Percentiles rank a stretch among this genome's conserved stretches.
These are phyloP conservation scores for Ganoderma lingzhi DNA, from an alignment of 1,284 basidiomycete species.

Conservation along the genomic window DNA sequence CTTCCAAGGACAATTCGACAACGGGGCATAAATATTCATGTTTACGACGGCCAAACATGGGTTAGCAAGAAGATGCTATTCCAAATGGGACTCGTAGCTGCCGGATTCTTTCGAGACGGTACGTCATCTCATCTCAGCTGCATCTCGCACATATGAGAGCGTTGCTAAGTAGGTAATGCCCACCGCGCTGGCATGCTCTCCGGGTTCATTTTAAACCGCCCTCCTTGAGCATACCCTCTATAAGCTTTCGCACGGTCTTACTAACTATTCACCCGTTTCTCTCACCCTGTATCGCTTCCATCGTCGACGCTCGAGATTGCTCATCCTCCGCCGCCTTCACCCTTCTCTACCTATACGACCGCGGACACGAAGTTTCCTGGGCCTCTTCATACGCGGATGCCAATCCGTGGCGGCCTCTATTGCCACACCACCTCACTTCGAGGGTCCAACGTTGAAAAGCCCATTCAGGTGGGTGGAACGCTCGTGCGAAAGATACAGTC, in stretches of 20 bases:
- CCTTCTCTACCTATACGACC: background rate
- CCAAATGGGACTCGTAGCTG: background rate
- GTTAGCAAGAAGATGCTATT: background rate
- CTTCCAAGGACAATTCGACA: too few relatives aligned
- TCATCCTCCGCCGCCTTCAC: background rate
- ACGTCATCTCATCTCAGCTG: background rate
- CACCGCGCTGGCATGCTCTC: background rate
- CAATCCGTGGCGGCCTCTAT: background rate
- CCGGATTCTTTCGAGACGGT: background rate
- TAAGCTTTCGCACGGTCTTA: slow-evolving; percentile 2
- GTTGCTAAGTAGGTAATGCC: background rate
- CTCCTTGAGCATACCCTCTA: background rate
- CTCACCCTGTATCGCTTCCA: background rate
- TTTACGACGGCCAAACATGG: background rate
- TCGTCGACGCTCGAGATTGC: background rate
- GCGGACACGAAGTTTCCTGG: background rate
- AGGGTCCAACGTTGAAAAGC: background rate
- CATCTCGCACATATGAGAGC: background rate
- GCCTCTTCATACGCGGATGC: background rate
- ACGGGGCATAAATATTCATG: too few relatives aligned
- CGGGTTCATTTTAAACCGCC: background rate
- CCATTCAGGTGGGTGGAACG: background rate
- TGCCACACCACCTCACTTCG: background rate
- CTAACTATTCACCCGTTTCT: background rate
- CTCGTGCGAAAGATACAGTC: background rate